phyloP scores from a whole-genome alignment of 805 yeast genomes.

The Candida wancherniae region DNA sequence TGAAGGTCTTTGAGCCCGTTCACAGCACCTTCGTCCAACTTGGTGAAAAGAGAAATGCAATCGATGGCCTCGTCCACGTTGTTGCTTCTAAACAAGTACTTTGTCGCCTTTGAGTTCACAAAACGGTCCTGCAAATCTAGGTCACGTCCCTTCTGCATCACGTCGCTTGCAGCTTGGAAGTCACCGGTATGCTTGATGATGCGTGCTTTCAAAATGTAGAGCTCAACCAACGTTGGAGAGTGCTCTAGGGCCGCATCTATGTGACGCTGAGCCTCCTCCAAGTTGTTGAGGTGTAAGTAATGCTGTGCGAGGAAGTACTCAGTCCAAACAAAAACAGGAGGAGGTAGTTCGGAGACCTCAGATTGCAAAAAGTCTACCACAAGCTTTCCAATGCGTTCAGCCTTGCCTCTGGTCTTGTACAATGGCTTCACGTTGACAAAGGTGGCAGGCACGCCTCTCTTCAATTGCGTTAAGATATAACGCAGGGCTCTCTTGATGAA shows the following conservation, averaged over 20 bases:
- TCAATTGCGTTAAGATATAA: constrained; percentile 60
- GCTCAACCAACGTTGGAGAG: constrained; percentile 82
- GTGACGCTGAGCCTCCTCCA: constrained; percentile 48
- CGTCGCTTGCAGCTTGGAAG: constrained; percentile 53
- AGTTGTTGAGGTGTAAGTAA: constrained; percentile 51
- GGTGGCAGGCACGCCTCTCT: constrained; percentile 84
- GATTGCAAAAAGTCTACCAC: constrained; percentile 44
- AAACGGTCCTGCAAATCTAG: constrained; percentile 88
- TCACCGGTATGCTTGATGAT: constrained; percentile 70
- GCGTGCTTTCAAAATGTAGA: constrained; percentile 75
- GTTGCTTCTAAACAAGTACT: constrained; percentile 76
- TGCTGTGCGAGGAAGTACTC: constrained; percentile 77
- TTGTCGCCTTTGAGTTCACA: constrained; percentile 81
- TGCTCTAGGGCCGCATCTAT: constrained; percentile 63
- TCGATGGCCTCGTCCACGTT: constrained; percentile 69
- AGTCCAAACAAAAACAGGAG: constrained; percentile 61
- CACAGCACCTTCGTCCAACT: constrained; percentile 65
- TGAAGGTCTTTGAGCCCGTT: constrained; percentile 86
- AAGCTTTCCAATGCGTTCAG: constrained; percentile 46
- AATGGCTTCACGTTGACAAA: constrained; percentile 82
- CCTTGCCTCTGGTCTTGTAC: constrained; percentile 44
- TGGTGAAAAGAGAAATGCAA: constrained; percentile 74
- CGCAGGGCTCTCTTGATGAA: constrained; percentile 43
- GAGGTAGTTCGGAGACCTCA: constrained; percentile 27
- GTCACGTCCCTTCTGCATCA: constrained; percentile 65